Evolutionary conservation across 2,329 filamentous ascomycete genomes (phyloP).

Genomic region (Escovopsis weberi): DNA sequence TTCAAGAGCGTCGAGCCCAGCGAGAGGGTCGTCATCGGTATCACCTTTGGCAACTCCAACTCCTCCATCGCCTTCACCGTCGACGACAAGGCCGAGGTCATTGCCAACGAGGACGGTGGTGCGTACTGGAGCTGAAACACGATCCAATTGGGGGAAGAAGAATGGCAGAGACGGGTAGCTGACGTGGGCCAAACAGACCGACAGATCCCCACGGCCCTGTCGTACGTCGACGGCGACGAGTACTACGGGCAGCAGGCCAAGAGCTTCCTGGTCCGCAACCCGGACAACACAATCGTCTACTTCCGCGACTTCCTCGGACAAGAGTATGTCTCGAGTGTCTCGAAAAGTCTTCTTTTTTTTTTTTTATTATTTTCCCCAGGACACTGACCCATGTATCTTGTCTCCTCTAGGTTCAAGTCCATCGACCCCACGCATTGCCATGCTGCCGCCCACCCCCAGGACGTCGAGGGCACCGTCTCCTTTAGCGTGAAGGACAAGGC

Average conservation of each 20-base stretch:
- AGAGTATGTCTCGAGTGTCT: constrained; percentile 44
- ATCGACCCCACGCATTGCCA: constrained; percentile 95
- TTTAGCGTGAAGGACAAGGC: constrained; percentile 73
- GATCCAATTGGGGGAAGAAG: constrained; percentile 2
- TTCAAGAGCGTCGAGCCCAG: constrained; percentile 35
- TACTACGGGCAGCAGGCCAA: constrained; percentile 95
- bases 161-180: not conserved
- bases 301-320: constrained; percentile 94
- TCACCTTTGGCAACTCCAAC: constrained; percentile 97
- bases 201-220: constrained; percentile 88
- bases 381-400: constrained; percentile 2
- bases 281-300: constrained; percentile 84
- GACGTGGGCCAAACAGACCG: constrained; percentile 47
- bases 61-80: constrained; percentile 89
- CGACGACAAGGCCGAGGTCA: constrained; percentile 92
- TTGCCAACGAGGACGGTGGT: constrained; percentile 98
- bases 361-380: too few species aligned
- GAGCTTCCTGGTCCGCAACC: constrained; percentile 80
- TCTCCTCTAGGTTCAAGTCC: constrained; percentile 56
- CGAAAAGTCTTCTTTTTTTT: too few species aligned
- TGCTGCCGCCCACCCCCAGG: constrained; percentile 77
- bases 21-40: constrained; percentile 68
- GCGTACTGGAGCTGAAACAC: constrained; percentile 18
- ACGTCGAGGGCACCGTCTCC: constrained; percentile 54
- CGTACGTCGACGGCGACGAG: constrained; percentile 91